These are phyloP conservation scores for Epichloe hybrida DNA, from an alignment of 2,329 filamentous ascomycete species.

Conservation along the genomic window DNA sequence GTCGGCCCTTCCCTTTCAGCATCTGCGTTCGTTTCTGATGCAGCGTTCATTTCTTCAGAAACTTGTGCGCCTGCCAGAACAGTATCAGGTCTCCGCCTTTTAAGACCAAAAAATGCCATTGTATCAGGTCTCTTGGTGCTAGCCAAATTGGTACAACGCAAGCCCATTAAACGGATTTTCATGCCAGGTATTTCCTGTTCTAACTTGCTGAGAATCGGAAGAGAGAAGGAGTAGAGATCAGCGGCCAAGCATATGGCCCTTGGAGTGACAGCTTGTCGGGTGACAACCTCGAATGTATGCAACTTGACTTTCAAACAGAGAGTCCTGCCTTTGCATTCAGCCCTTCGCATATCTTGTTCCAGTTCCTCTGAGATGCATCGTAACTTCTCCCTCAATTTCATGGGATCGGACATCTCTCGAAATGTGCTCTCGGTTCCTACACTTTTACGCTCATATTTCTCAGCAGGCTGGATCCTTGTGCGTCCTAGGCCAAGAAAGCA, in stretches of 20 bases:
- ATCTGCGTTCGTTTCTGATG: conserved; percentile 16
- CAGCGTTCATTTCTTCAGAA: conserved; percentile 20
- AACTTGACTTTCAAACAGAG: conserved; percentile 86
- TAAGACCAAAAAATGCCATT: conserved; percentile 65
- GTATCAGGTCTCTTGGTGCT: conserved; percentile 72
- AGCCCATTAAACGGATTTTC: conserved; percentile 72
- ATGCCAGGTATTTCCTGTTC: conserved; percentile 71
- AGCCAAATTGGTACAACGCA: conserved; percentile 76
- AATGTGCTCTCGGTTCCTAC: conserved; percentile 93
- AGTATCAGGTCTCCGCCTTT: conserved; percentile 14
- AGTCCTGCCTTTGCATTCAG: conserved; percentile 79
- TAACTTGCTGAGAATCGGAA: conserved; percentile 74
- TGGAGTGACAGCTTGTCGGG: conserved; percentile 63
- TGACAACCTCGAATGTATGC: conserved; percentile 85
- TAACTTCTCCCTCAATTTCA: conserved; percentile 61
- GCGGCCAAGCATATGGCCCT: conserved; percentile 60
- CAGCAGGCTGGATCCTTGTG: conserved; percentile 72
- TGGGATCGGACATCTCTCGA: conserved; percentile 57
- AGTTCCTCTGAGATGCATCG: conserved; percentile 71
- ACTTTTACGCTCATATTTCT: conserved; percentile 84
- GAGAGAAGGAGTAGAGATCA: conserved; percentile 67
- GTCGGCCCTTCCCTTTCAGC: conserved; percentile 55
- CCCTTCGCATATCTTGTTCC: conserved; percentile 68
- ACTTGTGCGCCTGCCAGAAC: conserved; percentile 10
- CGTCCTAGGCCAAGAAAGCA: conserved; percentile 78